Evolutionary conservation across 2,329 filamentous ascomycete species (phyloP).

Genomic region (Tolypocladium inflatum): DNA sequence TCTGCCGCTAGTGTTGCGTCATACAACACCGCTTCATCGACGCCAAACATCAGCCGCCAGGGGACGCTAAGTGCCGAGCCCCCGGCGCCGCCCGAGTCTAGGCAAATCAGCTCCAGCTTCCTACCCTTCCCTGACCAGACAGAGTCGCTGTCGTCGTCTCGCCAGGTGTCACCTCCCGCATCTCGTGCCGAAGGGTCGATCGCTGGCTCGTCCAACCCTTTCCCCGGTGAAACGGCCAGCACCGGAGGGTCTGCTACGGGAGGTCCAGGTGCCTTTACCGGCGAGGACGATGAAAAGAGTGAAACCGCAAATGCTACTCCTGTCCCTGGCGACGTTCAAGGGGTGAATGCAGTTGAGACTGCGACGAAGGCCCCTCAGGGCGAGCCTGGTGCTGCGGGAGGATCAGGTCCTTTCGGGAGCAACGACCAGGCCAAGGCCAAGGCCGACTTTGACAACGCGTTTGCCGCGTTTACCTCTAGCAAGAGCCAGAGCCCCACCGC

Average conservation of each 20-base stretch:
- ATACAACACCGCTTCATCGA: slow-evolving; percentile 45
- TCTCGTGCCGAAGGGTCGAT: slow-evolving; percentile 42
- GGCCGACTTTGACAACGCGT: slow-evolving; percentile 78
- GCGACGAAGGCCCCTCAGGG: slow-evolving; percentile 8
- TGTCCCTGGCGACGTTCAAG: slow-evolving; percentile 14
- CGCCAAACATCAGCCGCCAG: slow-evolving; percentile 55
- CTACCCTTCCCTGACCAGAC: slow-evolving; percentile 58
- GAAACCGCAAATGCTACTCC: slow-evolving; percentile 17
- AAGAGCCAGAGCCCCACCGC: slow-evolving; percentile 36
- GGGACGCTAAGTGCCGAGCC: slow-evolving; percentile 48
- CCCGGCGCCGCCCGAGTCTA: slow-evolving; percentile 58
- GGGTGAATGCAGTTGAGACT: slow-evolving; percentile 6
- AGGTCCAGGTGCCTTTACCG: slow-evolving; percentile 8
- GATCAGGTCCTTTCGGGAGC: slow-evolving; percentile 40
- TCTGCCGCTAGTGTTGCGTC: slow-evolving; percentile 43
- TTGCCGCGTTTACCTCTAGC: slow-evolving; percentile 60
- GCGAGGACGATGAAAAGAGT: slow-evolving; percentile 10
- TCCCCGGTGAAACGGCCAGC: slow-evolving; percentile 12
- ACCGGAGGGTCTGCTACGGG: slow-evolving; percentile 10
- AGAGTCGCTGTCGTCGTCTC: slow-evolving; percentile 67
- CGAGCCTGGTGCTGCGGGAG: slow-evolving; percentile 6
- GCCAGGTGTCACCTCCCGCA: slow-evolving; percentile 65
- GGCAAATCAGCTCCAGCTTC: slow-evolving; percentile 69
- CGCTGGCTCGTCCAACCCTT: slow-evolving; percentile 15
- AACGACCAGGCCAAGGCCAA: slow-evolving; percentile 54